These are phyloP conservation scores for Cryptococcus sp. DNA, from an alignment of 1,284 basidiomycete genomes.

Conservation along the genomic window DNA sequence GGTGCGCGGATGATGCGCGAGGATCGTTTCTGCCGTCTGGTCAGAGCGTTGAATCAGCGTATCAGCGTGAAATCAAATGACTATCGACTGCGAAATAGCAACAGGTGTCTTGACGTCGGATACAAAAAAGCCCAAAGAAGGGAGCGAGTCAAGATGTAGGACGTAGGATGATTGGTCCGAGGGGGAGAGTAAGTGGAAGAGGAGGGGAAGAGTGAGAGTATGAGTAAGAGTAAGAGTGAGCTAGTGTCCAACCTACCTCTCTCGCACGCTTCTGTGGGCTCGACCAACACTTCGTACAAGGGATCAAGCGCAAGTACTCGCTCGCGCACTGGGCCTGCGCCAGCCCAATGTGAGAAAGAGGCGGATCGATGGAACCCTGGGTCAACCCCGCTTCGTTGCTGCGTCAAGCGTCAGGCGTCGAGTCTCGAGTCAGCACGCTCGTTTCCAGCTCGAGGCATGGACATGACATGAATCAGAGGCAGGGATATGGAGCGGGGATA, in stretches of 20 bases:
- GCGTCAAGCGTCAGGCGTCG: too few species aligned
- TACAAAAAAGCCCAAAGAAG: too few species aligned
- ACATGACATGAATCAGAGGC: too few species aligned
- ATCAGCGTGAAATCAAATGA: background rate
- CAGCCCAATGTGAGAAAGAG: conserved; percentile 14
- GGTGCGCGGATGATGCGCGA: conserved; percentile 9
- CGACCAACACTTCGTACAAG: conserved; percentile 17
- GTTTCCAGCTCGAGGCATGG: too few species aligned
- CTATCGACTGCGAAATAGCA: background rate
- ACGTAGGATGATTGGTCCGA: background rate
- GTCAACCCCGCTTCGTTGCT: conserved; percentile 16
- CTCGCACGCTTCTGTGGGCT: conserved; percentile 14
- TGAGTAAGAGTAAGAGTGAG: too few species aligned
- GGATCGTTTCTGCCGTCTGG: conserved; percentile 16
- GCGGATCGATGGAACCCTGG: conserved; percentile 17
- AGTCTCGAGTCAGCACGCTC: too few species aligned
- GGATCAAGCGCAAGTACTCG: conserved; percentile 17
- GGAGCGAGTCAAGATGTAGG: background rate
- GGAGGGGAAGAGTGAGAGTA: too few species aligned
- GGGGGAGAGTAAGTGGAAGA: too few species aligned
- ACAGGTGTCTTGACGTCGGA: too few species aligned
- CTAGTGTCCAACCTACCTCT: conserved; percentile 11
- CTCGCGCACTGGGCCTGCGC: conserved; percentile 17
- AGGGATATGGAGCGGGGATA: too few species aligned
- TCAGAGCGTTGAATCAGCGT: background rate